Evolutionary conservation across 306 rosid species (phyloP).

Genomic region (Sesbania bispinosa): DNA sequence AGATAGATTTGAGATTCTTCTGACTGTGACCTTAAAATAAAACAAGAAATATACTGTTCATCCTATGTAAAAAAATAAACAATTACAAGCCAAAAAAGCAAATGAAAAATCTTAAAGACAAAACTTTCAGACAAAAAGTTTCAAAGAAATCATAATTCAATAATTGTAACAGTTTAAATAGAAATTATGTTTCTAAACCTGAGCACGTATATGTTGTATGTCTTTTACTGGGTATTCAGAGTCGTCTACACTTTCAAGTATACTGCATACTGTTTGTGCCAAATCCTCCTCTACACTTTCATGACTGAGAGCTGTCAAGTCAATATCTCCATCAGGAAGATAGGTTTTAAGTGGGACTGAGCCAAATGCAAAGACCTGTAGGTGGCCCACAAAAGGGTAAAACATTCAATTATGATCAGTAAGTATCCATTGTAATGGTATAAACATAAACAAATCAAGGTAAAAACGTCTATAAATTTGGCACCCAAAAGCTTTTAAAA

Average conservation of each 20-base stretch:
- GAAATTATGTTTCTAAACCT: constrained; percentile 41
- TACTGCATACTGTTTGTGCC: constrained; percentile 36
- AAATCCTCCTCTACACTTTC: constrained; percentile 43
- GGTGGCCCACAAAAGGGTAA: constrained; percentile 20
- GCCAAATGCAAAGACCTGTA: constrained; percentile 67
- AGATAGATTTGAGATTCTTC: background rate
- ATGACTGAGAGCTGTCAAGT: constrained; percentile 52
- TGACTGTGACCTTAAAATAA: background rate
- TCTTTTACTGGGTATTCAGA: constrained; percentile 40
- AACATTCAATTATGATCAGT: background rate
- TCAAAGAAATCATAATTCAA: background rate
- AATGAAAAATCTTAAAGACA: background rate
- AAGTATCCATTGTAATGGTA: background rate
- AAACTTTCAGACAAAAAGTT: background rate
- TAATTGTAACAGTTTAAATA: background rate
- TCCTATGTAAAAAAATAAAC: background rate
- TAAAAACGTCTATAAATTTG: no score
- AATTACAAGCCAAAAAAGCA: background rate
- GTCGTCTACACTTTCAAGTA: constrained; percentile 34
- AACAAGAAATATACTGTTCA: background rate
- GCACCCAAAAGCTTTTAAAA: constrained; percentile 5
- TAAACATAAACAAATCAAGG: constrained; percentile 20
- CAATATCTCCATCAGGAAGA: constrained; percentile 85
- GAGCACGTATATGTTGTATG: constrained; percentile 44
- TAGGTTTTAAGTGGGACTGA: constrained; percentile 72